phyloP scores from a whole-genome alignment of 805 yeast genomes.

The Saccharomycopsis microspora region DNA sequence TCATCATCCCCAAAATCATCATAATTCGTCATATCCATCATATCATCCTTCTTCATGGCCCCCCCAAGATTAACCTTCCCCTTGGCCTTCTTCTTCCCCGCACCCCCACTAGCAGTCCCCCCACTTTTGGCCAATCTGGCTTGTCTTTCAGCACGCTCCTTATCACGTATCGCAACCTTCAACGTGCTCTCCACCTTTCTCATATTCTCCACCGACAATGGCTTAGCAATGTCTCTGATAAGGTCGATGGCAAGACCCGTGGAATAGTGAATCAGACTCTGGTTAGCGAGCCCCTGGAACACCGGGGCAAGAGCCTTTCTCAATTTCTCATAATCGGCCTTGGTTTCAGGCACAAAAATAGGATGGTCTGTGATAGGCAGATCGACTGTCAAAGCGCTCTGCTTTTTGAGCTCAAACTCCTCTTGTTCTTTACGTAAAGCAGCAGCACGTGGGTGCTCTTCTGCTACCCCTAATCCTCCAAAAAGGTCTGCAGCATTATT shows the following conservation, averaged over 20 bases:
- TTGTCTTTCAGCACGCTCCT: conserved; percentile 82
- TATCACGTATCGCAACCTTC: conserved; percentile 70
- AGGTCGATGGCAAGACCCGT: conserved; percentile 74
- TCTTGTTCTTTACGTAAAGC: conserved; percentile 28
- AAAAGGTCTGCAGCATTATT: conserved; percentile 89
- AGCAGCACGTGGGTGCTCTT: conserved; percentile 33
- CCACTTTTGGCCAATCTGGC: conserved; percentile 74
- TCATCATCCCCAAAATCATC: conserved; percentile 64
- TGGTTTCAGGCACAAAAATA: conserved; percentile 72
- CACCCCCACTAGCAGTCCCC: conserved; percentile 84
- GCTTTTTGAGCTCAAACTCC: conserved; percentile 23
- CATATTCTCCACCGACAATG: conserved; percentile 69
- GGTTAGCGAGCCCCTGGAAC: conserved; percentile 47
- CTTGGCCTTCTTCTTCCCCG: conserved; percentile 87
- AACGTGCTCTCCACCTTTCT: conserved; percentile 81
- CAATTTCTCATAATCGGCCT: conserved; percentile 68
- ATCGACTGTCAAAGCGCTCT: conserved; percentile 36
- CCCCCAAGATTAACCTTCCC: conserved; percentile 55
- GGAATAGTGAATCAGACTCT: conserved; percentile 56
- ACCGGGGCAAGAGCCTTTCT: conserved; percentile 60
- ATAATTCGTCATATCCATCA: conserved; percentile 35
- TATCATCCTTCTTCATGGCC: conserved; percentile 59
- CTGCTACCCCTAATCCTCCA: conserved; percentile 53
- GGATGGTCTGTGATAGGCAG: conserved; percentile 68
- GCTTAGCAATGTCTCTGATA: conserved; percentile 73